Conservation (phyloP, 805 yeast genomes). For the Candida hispaniensis region DNA sequence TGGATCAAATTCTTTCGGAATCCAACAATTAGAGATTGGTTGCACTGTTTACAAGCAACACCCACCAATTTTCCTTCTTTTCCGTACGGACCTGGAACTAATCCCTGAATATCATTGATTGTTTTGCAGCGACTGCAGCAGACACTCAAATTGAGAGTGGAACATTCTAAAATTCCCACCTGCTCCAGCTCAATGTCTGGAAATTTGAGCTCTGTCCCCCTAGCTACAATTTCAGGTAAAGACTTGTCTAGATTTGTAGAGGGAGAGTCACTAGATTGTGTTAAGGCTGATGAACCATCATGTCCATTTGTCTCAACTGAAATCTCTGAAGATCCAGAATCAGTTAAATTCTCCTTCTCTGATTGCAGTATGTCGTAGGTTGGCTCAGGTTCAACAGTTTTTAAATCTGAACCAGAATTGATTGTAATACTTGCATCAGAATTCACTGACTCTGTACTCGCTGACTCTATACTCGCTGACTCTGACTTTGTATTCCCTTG, state of each 20-base stretch:
- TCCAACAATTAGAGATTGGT: slow-evolving; percentile 27
- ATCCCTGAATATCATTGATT: slow-evolving; percentile 27
- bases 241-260: not conserved
- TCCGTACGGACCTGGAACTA: slow-evolving; percentile 30
- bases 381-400: too few species aligned
- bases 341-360: too few species aligned
- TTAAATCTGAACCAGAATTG: too few species aligned
- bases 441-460: too few species aligned
- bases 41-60: slow-evolving; percentile 30
- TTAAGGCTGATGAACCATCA: not conserved
- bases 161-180: slow-evolving; percentile 28
- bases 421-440: too few species aligned
- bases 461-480: too few species aligned
- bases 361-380: too few species aligned
- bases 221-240: slow-evolving; percentile 14
- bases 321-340: too few species aligned
- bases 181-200: slow-evolving; percentile 28
- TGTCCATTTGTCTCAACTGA: too few species aligned
- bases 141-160: slow-evolving; percentile 28
- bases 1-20: slow-evolving; percentile 33
- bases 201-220: slow-evolving; percentile 30
- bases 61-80: slow-evolving; percentile 27
- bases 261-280: not conserved
- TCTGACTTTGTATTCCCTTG: too few species aligned
- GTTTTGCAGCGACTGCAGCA: slow-evolving; percentile 32